Conservation (phyloP, 257 asterid species). For the Salvia hispanica region DNA sequence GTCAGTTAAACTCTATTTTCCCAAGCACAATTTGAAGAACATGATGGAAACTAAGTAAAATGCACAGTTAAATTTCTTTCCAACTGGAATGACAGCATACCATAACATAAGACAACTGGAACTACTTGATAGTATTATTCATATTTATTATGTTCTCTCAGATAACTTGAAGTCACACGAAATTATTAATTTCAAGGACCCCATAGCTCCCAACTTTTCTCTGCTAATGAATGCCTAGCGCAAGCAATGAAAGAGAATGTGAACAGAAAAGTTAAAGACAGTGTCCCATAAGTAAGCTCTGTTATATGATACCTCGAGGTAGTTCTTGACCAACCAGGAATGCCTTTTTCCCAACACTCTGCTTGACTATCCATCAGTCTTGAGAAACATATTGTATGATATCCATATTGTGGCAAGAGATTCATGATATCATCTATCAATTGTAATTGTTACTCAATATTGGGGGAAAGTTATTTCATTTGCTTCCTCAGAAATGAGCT, state of each 20-base stretch:
- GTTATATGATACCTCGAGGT: conserved; percentile 67
- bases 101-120: conserved; percentile 2
- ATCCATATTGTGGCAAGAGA: conserved; percentile 21
- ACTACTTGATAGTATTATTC: neutral
- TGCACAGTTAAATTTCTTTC: neutral
- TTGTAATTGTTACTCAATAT: conserved; percentile 3
- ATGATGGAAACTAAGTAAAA: neutral
- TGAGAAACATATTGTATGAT: conserved; percentile 35
- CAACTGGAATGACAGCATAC: neutral
- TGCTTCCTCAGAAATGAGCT: conserved; percentile 26
- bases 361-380: conserved; percentile 99
- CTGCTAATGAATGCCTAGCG: neutral
- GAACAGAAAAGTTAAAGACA: conserved; percentile 12
- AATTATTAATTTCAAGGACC: neutral
- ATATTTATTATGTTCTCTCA: neutral
- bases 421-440: conserved; percentile 4
- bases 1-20: conserved; percentile 1
- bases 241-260: conserved; percentile 16
- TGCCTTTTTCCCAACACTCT: conserved; percentile 93
- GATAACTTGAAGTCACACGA: too few relatives aligned
- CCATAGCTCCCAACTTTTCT: neutral
- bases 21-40: conserved; percentile 5
- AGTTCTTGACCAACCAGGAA: conserved; percentile 90
- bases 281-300: conserved; percentile 22
- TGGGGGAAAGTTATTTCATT: conserved; percentile 25